phyloP scores from a whole-genome alignment of 169 alveolate genomes.

The Plasmodium relictum region DNA sequence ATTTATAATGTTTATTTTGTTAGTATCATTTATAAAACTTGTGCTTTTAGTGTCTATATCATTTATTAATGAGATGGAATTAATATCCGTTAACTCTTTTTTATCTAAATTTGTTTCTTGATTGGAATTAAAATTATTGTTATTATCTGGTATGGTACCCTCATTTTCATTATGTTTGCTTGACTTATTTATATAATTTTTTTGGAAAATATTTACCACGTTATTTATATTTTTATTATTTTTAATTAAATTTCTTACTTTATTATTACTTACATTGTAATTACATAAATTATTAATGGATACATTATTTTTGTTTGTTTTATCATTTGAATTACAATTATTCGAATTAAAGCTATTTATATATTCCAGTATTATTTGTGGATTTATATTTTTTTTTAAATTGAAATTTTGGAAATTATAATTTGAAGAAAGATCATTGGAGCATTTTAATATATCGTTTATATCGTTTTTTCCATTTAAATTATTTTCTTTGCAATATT shows the following conservation, averaged over 20 bases:
- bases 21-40: neutral
- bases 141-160: neutral
- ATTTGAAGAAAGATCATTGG: neutral
- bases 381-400: constrained; percentile 5
- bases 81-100: neutral
- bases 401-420: neutral
- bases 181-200: neutral
- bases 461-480: neutral
- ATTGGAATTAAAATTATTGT: neutral
- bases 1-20: neutral
- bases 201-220: neutral
- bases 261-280: neutral
- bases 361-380: neutral
- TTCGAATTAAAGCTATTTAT: neutral
- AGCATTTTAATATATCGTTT: constrained; percentile 8
- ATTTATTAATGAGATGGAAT: constrained; percentile 15
- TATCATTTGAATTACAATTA: neutral
- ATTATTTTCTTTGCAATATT: constrained; percentile 25
- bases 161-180: constrained; percentile 1
- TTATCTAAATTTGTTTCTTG: neutral
- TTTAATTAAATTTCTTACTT: neutral
- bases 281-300: neutral
- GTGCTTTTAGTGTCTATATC: no score
- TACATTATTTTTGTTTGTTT: neutral
- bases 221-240: constrained; percentile 1